phyloP scores from a whole-genome alignment of 805 yeast species.

The Ogataea pilisensis region DNA sequence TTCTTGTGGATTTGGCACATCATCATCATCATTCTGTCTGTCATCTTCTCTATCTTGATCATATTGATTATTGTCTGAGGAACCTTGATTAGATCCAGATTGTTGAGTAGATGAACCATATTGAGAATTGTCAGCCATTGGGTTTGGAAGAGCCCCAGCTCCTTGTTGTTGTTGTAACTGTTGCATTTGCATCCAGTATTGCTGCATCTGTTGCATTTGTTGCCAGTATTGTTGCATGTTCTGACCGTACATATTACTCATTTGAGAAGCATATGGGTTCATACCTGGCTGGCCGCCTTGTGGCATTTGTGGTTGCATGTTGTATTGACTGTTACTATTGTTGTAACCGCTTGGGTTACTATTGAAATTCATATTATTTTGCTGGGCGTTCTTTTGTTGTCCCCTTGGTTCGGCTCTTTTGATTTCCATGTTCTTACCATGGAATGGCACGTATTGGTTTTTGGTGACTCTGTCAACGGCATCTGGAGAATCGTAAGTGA shows the following conservation, averaged over 20 bases:
- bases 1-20: slow-evolving; percentile 35
- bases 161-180: slow-evolving; percentile 26
- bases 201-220: slow-evolving; percentile 54
- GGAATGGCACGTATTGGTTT: slow-evolving; percentile 74
- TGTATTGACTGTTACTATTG: slow-evolving; percentile 9
- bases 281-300: too few species aligned
- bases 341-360: background rate
- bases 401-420: slow-evolving; percentile 79
- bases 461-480: slow-evolving; percentile 89
- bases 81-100: slow-evolving; percentile 6
- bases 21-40: slow-evolving; percentile 26
- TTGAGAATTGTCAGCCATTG: background rate
- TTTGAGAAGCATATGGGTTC: slow-evolving; percentile 30
- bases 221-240: slow-evolving; percentile 53
- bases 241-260: slow-evolving; percentile 26
- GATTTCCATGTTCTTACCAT: slow-evolving; percentile 82
- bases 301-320: slow-evolving; percentile 27
- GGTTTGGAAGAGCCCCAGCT: slow-evolving; percentile 4
- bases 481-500: slow-evolving; percentile 90
- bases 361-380: too few species aligned
- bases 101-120: slow-evolving; percentile 5
- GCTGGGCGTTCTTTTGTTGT: too few species aligned
- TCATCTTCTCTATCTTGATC: slow-evolving; percentile 7
- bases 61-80: background rate
- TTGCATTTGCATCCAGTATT: slow-evolving; percentile 32